Conservation (phyloP, 179 eudicot genomes). For the Spergularia azorica region DNA sequence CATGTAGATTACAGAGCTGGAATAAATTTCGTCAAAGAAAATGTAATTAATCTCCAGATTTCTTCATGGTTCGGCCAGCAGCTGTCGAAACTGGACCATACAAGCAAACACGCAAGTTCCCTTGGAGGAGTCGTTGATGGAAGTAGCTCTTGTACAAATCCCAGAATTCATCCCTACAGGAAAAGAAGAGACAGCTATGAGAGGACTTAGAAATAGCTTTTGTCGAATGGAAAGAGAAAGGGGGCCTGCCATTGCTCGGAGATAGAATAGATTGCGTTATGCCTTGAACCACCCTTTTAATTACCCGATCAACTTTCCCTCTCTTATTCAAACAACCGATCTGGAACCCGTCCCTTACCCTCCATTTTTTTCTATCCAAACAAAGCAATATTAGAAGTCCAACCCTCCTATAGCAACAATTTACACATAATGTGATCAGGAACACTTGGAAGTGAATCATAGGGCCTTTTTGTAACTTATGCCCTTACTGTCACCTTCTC, state of each 20-base stretch:
- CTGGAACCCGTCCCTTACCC: too few species aligned
- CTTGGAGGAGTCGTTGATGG: conserved; percentile 59
- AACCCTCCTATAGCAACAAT: background rate
- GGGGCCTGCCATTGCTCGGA: too few species aligned
- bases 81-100: conserved; percentile 49
- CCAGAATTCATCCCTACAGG: conserved; percentile 87
- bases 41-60: conserved; percentile 20
- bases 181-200: background rate
- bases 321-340: too few species aligned
- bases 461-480: too few species aligned
- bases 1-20: too few species aligned
- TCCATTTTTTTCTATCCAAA: too few species aligned
- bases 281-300: too few species aligned
- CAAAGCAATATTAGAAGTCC: background rate
- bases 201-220: background rate
- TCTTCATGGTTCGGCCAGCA: conserved; percentile 20
- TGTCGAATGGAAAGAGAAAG: too few species aligned
- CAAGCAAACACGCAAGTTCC: conserved; percentile 64
- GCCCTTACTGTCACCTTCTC: too few species aligned
- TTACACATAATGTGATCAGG: background rate
- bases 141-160: conserved; percentile 67
- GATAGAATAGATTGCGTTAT: too few species aligned
- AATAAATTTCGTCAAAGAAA: background rate
- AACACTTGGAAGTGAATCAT: background rate
- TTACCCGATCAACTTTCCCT: too few species aligned